Conservation (phyloP, 345 rosid species). For the Rhodomyrtus tomentosa region DNA sequence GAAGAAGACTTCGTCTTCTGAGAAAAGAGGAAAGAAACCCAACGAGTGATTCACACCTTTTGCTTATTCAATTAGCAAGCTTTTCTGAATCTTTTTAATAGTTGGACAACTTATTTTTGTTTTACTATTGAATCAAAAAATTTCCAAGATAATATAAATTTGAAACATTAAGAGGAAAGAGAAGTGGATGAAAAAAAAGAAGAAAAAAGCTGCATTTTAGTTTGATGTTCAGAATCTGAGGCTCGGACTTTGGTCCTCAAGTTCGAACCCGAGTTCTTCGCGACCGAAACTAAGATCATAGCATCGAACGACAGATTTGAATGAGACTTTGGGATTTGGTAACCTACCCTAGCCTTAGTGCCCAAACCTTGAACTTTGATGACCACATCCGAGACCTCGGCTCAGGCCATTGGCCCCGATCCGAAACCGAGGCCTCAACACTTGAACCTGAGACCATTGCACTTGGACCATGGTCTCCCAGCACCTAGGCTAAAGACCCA, state of each 20-base stretch:
- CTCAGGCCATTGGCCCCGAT: too few species aligned
- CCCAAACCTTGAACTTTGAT: too few species aligned
- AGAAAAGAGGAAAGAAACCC: neutral
- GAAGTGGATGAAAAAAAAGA: neutral
- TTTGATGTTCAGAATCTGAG: neutral
- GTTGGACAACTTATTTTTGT: neutral
- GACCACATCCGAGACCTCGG: too few species aligned
- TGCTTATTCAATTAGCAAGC: neutral
- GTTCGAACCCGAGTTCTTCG: too few species aligned
- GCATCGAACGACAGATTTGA: too few species aligned
- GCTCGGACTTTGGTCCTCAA: too few species aligned
- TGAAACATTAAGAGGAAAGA: neutral
- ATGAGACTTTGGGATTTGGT: too few species aligned
- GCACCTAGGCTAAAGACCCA: too few species aligned
- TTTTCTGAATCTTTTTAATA: neutral
- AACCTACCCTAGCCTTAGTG: too few species aligned
- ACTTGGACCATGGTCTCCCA: too few species aligned
- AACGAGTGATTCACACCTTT: neutral
- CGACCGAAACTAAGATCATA: neutral
- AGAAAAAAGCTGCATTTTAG: neutral
- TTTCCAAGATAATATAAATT: neutral
- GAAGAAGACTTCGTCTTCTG: neutral
- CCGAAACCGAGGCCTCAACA: too few species aligned
- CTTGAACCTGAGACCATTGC: too few species aligned
- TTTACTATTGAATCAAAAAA: neutral